Evolutionary conservation across 1,284 basidiomycete genomes (phyloP).

Genomic region (Sporisorium reilianum): DNA sequence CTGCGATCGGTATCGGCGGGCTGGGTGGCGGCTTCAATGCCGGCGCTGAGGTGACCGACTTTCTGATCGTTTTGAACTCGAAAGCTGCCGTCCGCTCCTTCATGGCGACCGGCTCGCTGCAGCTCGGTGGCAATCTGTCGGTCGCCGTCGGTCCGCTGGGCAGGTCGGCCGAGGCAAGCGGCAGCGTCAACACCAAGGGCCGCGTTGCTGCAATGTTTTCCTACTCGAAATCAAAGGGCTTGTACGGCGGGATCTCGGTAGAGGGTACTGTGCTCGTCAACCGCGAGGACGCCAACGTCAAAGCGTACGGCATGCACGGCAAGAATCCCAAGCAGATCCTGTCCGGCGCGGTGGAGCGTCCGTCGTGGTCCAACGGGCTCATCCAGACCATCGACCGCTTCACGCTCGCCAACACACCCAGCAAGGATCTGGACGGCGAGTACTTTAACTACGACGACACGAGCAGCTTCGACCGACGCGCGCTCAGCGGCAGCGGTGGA

Average conservation of each 20-base stretch:
- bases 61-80: conserved; percentile 90
- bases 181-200: conserved; percentile 85
- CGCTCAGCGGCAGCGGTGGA: conserved; percentile 30
- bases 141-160: conserved; percentile 93
- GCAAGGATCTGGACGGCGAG: conserved; percentile 53
- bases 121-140: conserved; percentile 75
- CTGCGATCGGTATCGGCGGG: conserved; percentile 89
- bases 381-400: conserved; percentile 57
- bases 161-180: conserved; percentile 91
- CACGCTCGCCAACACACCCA: conserved; percentile 46
- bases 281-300: conserved; percentile 79
- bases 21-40: conserved; percentile 83
- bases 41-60: conserved; percentile 92
- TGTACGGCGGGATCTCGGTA: conserved; percentile 86
- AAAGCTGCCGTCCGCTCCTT: conserved; percentile 81
- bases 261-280: conserved; percentile 96
- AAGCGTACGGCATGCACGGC: conserved; percentile 64
- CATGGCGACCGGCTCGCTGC: conserved; percentile 93
- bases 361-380: conserved; percentile 46
- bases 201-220: conserved; percentile 89
- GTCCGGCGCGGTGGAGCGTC: conserved; percentile 54
- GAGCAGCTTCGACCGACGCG: conserved; percentile 37
- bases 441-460: conserved; percentile 47
- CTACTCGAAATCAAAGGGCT: conserved; percentile 92
- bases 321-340: conserved; percentile 63